phyloP scores from a whole-genome alignment of 345 rosid genomes.

The Garcia nutans region DNA sequence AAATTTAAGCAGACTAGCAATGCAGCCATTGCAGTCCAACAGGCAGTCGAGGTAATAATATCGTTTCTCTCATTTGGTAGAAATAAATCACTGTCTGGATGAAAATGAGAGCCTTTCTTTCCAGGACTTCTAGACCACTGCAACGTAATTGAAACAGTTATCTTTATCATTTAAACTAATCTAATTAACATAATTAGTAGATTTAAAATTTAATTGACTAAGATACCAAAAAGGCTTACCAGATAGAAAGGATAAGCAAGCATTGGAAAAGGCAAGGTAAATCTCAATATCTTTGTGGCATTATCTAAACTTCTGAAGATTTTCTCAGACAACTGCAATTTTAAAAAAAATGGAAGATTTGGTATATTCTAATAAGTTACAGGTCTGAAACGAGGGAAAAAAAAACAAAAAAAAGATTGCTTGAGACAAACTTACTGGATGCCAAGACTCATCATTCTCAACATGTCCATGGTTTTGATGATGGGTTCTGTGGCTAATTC shows the following conservation, averaged over 20 bases:
- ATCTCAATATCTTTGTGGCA: constrained; percentile 50
- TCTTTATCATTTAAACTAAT: not conserved
- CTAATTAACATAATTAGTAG: not conserved
- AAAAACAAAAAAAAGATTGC: not conserved
- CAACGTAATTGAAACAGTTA: not conserved
- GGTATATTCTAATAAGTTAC: not conserved
- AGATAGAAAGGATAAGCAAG: constrained; percentile 92
- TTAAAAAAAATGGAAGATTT: not conserved
- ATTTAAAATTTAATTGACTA: not conserved
- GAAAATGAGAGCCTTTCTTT: constrained; percentile 81
- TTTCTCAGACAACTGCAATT: constrained; percentile 69
- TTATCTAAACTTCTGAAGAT: constrained; percentile 55
- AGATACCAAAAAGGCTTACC: constrained; percentile 42
- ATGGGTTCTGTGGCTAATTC: constrained; percentile 95
- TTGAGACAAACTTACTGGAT: constrained; percentile 49
- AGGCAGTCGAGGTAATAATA: constrained; percentile 55
- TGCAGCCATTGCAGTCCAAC: constrained; percentile 42
- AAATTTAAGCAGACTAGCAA: constrained; percentile 24
- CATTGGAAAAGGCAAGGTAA: constrained; percentile 82
- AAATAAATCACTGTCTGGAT: constrained; percentile 76
- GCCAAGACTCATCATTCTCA: constrained; percentile 96
- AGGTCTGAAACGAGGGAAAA: not conserved
- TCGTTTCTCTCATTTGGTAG: constrained; percentile 64
- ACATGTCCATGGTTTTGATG: constrained; percentile 96
- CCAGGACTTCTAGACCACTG: constrained; percentile 92